These are phyloP conservation scores for Zasmidium citrigriseum DNA, from an alignment of 2,329 filamentous ascomycete genomes.

Conservation along the genomic window DNA sequence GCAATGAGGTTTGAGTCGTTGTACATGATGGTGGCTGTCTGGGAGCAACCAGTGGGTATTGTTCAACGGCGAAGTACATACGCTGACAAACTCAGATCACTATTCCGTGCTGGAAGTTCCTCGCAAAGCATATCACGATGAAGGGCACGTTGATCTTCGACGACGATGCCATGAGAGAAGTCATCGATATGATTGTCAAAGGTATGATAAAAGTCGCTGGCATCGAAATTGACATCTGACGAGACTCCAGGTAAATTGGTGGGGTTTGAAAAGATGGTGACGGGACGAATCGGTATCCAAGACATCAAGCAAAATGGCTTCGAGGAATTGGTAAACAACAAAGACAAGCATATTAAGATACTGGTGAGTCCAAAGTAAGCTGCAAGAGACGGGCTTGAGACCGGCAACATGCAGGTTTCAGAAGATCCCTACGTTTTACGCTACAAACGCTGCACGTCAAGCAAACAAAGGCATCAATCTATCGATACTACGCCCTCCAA, in stretches of 20 bases:
- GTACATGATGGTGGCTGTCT: slow-evolving; percentile 28
- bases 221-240: neutral
- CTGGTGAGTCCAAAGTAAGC: slow-evolving; percentile 13
- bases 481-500: too few relatives aligned
- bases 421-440: too few relatives aligned
- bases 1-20: slow-evolving; percentile 20
- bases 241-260: slow-evolving; percentile 8
- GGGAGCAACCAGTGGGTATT: slow-evolving; percentile 22
- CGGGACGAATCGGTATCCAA: slow-evolving; percentile 14
- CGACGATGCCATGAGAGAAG: slow-evolving; percentile 16
- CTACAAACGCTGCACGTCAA: too few relatives aligned
- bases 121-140: slow-evolving; percentile 22
- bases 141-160: slow-evolving; percentile 20
- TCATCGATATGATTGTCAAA: slow-evolving; percentile 17
- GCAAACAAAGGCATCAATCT: too few relatives aligned
- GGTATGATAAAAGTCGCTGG: neutral
- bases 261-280: slow-evolving; percentile 20
- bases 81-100: slow-evolving; percentile 13
- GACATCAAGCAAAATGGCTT: slow-evolving; percentile 20
- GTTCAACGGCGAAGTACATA: neutral
- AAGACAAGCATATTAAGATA: slow-evolving; percentile 23
- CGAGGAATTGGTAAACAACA: slow-evolving; percentile 16
- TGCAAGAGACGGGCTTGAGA: neutral
- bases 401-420: too few relatives aligned
- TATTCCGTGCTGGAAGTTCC: slow-evolving; percentile 17